These are phyloP conservation scores for Chrysoporthe deuterocubensis DNA, from an alignment of 2,329 filamentous ascomycete genomes.

Conservation along the genomic window DNA sequence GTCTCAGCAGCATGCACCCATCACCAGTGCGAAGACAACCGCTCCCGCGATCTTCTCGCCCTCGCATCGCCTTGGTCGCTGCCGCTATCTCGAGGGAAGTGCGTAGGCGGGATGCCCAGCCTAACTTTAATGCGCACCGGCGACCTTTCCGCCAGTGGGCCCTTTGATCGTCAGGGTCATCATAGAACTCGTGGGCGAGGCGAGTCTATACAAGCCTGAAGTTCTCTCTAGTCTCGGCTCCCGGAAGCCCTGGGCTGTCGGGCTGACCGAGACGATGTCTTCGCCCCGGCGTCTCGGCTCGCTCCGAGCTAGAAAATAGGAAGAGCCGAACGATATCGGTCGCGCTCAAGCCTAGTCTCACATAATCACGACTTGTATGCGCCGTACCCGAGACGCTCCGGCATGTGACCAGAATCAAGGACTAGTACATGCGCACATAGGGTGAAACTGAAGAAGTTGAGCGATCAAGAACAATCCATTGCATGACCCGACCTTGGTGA, in stretches of 20 bases:
- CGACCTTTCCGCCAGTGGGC: too few species aligned
- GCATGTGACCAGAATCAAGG: background rate
- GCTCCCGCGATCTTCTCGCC: too few species aligned
- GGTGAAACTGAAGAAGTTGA: background rate
- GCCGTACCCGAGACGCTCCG: background rate
- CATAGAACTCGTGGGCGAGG: background rate
- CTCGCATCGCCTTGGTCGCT: too few species aligned
- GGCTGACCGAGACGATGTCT: background rate
- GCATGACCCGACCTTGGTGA: slow-evolving; percentile 10
- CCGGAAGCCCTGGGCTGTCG: background rate
- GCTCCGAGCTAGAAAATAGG: background rate
- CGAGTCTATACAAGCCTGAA: too few species aligned
- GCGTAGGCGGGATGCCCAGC: too few species aligned
- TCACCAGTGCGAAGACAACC: too few species aligned
- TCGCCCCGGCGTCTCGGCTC: background rate
- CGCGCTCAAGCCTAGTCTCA: background rate
- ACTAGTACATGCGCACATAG: background rate
- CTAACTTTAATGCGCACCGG: too few species aligned
- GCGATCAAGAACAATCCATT: slow-evolving; percentile 14
- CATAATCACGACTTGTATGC: background rate
- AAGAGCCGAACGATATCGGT: background rate
- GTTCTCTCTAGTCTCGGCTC: background rate
- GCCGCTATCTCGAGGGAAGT: too few species aligned
- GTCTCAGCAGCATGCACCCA: too few species aligned
- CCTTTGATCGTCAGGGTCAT: too few species aligned